These are phyloP conservation scores for Suhomyces kilbournensis DNA, from an alignment of 805 yeast genomes.

Conservation along the genomic window DNA sequence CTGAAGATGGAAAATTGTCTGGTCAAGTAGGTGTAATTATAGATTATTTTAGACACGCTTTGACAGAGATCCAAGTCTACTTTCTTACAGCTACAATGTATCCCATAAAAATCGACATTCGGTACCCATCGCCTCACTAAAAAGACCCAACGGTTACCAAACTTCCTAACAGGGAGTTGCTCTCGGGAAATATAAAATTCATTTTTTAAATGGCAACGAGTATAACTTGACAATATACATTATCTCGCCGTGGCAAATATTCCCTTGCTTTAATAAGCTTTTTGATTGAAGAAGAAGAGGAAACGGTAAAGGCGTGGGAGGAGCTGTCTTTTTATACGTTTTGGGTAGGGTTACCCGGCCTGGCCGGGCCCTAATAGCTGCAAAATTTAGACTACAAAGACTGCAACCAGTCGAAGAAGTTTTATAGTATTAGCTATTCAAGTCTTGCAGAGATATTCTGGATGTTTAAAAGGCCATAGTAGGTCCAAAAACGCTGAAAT, in stretches of 20 bases:
- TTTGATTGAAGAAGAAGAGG: slow-evolving; percentile 49
- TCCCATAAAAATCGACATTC: slow-evolving; percentile 58
- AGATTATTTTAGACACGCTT: no score
- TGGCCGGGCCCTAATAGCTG: slow-evolving; percentile 2
- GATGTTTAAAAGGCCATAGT: no score
- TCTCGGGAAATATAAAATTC: slow-evolving; percentile 50
- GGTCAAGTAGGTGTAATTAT: no score
- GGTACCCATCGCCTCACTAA: slow-evolving; percentile 51
- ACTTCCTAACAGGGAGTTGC: slow-evolving; percentile 57
- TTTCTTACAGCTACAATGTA: slow-evolving; percentile 19
- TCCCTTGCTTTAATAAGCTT: slow-evolving; percentile 51
- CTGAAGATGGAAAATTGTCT: no score
- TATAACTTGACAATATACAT: slow-evolving; percentile 57
- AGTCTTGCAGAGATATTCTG: no score
- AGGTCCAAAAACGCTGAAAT: no score
- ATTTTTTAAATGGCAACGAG: slow-evolving; percentile 58
- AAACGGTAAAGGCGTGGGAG: slow-evolving; percentile 4
- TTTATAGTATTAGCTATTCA: no score
- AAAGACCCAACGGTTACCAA: slow-evolving; percentile 50
- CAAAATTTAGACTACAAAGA: not conserved
- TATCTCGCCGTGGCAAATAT: slow-evolving; percentile 68
- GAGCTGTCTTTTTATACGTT: slow-evolving; percentile 6
- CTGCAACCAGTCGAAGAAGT: no score
- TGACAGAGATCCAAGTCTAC: no score
- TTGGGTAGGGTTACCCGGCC: slow-evolving; percentile 2